A percentile compares a stretch with the other conserved stretches of the same genome.
Evolutionary conservation across 1,284 basidiomycete species (phyloP).

Genomic region (Puccinia novopanici): DNA sequence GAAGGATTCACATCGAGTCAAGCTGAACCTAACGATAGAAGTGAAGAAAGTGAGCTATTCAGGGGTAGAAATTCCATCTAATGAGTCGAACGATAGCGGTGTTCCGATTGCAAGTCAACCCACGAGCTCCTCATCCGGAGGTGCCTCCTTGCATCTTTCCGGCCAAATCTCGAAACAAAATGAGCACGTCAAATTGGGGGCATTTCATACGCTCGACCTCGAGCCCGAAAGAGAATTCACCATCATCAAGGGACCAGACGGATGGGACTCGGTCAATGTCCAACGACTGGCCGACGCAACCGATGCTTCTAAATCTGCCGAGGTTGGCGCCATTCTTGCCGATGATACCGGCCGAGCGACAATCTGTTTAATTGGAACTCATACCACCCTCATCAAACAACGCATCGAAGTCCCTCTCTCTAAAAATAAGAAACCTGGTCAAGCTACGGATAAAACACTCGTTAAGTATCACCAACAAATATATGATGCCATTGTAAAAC

Average conservation of each 20-base stretch:
- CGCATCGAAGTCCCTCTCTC: constrained; percentile 87
- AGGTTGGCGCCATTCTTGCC: constrained; percentile 92
- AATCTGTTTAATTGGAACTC: constrained; percentile 89
- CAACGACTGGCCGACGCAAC: constrained; percentile 82
- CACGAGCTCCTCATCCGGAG: not conserved
- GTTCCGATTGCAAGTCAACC: constrained; percentile 17
- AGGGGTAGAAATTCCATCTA: constrained; percentile 37
- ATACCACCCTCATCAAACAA: constrained; percentile 93
- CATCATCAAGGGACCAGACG: constrained; percentile 74
- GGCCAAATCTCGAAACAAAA: constrained; percentile 90
- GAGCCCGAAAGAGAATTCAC: constrained; percentile 89
- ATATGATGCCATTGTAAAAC: constrained; percentile 82
- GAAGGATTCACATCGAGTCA: constrained; percentile 44
- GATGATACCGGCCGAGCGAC: constrained; percentile 86
- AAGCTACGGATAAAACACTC: constrained; percentile 24
- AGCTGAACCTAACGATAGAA: constrained; percentile 41
- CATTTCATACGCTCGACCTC: constrained; percentile 92
- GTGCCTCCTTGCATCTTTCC: constrained; percentile 77
- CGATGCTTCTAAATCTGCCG: constrained; percentile 86
- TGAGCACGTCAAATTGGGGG: constrained; percentile 85
- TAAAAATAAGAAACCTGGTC: constrained; percentile 68
- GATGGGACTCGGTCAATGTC: constrained; percentile 88
- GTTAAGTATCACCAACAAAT: constrained; percentile 59
- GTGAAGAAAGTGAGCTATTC: constrained; percentile 47
- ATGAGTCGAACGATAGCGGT: not conserved